phyloP scores from a whole-genome alignment of 2,329 filamentous ascomycete genomes.

The Arthrobotrys iridis region DNA sequence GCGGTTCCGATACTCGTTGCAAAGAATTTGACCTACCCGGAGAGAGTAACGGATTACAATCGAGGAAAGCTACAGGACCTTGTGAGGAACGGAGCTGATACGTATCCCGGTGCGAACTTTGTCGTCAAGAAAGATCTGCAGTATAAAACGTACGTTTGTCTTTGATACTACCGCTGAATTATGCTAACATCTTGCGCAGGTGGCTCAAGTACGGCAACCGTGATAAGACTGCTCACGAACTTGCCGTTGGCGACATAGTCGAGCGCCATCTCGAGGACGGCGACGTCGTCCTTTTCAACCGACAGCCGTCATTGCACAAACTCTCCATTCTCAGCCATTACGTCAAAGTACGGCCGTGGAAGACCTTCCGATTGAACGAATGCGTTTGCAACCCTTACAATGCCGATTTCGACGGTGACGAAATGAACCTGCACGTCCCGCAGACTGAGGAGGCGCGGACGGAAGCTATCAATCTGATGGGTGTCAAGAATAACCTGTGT shows the following conservation, averaged over 20 bases:
- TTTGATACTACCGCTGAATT: neutral
- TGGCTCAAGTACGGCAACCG: conserved; percentile 79
- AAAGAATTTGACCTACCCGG: conserved; percentile 94
- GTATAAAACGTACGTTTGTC: conserved; percentile 68
- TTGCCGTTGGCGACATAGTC: conserved; percentile 86
- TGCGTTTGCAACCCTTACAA: conserved; percentile 99
- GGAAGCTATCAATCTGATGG: conserved; percentile 96
- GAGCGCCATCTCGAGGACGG: conserved; percentile 95
- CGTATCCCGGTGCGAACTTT: conserved; percentile 88
- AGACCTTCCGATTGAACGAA: conserved; percentile 95
- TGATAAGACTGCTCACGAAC: conserved; percentile 75
- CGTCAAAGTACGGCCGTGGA: conserved; percentile 91
- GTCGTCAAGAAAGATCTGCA: conserved; percentile 77
- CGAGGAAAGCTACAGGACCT: conserved; percentile 80
- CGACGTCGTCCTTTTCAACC: conserved; percentile 96
- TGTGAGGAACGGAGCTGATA: conserved; percentile 77
- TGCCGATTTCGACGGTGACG: conserved; percentile 97
- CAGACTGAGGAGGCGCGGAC: conserved; percentile 96
- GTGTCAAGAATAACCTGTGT: conserved; percentile 93
- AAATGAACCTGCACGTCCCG: conserved; percentile 98
- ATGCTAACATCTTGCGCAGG: neutral
- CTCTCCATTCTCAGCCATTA: conserved; percentile 97
- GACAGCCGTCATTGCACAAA: conserved; percentile 96
- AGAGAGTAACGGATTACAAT: conserved; percentile 85
- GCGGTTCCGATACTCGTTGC: conserved; percentile 92